Base-by-base conservation (phyloP, 2,329 filamentous ascomycete species). In the Fusarium penzigii region DNA sequence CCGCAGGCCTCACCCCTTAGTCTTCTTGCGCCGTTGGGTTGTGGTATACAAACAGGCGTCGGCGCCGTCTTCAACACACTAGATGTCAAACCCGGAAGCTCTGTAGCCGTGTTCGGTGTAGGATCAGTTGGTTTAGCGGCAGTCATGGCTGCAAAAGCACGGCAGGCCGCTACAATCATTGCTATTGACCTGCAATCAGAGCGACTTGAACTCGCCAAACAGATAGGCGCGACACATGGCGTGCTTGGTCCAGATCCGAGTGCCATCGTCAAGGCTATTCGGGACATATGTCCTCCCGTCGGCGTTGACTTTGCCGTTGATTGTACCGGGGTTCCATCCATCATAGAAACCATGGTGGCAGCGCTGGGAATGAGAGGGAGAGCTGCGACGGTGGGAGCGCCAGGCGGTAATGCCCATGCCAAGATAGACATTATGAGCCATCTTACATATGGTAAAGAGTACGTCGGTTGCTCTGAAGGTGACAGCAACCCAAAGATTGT, bases 221-320 rank as follows among this genome's bases (percentile, higher is more conserved):
- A 50, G 5, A 2, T 61, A 1, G 57, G 58, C 2, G 57, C 57
- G 1, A 61, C 57, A 0, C 46, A 56, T 10, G 44, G 36, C 0
- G 34, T 61, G 0, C 29, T 56, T 2, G 49, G 49, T 0, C 32
- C 49, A 0, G 48, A 58, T 2, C 44, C 29, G 2, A 43, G 46
- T 1, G 3, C 42, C 2, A 44, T 53, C 7, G 12, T 42, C 10
- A 39, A 49, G 4, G 20, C 20, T 5, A 29, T 44, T 2, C 49
- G 48, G 2, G n/a, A 25, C 2, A 16, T 48, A 1, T 54, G 48
- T 0, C 50, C 45, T 2, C 55, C 52, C 0, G 11, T 46, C 10
- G 57, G 58, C 4, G 57, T 58, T 6, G 25, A 56, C 6, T 61
- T 42, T 43, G 58, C 57, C 2, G 48, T 61, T 1, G 57, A 61